Evolutionary conservation across 176 grass and related monocot species (phyloP), one percentile per base, ranked within the genome.

Genomic region (Carex pumila): DNA sequence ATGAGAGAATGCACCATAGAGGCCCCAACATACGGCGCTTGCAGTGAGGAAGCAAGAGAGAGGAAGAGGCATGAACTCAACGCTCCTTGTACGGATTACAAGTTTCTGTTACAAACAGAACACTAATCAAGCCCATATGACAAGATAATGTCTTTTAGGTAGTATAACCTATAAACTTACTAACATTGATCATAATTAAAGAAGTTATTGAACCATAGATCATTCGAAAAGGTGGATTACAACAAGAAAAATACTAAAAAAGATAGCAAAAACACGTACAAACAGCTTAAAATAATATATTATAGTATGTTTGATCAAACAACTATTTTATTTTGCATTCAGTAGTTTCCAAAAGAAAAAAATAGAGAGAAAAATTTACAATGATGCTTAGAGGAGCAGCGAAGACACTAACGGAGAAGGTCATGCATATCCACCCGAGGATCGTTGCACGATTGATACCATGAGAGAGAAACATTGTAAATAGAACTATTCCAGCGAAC

Each of bases 321-420:
- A 4, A 4, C 4, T 36, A 4, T 36, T 36, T 3, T 36, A 36
- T 36, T 36, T 36, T 36, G 34, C 34, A 36, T 36, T 4, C 34
- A 36, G 34, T 36, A 36, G 34, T 36, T 36, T 36, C 12, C 13
- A 39, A 37, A 12, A 54, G 2, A 83, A n/a, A 9, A 3, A 41
- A 7, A n/a, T 0, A 18, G 58, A 79, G 56, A 43, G 18, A 79
- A 34, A 79, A 32, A 72, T 25, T 90, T 93, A 98, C 96, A 64
- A 99, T 99, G 85, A 99, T 88, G 84, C 91, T 95, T 62, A 99
- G 79, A 12, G 96, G 96, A 6, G 96, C 93, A 77, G 87, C 91
- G 69, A 99, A 99, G 88, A 99, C 96, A 66, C 89, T 85, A 62
- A 92, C 87, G 29, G 96, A 95, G 88, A 99, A 99, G 69, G 84